A percentile compares a stretch with the other conserved stretches of the same genome.
Evolutionary conservation across 176 grass and related monocot species (phyloP).

Genomic region (Olyra latifolia): DNA sequence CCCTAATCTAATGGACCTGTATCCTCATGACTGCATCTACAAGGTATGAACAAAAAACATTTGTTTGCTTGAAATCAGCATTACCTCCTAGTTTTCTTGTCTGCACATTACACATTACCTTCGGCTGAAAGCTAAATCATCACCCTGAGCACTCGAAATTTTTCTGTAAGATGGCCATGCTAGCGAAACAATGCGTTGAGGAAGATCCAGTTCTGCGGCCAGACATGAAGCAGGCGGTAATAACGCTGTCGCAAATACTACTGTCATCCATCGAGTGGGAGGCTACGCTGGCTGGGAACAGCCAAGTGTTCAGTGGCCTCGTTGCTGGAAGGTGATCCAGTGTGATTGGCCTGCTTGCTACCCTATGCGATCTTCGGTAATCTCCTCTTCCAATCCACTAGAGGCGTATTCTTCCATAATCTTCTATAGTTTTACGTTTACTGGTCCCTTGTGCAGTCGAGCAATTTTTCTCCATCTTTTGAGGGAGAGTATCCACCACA

Average conservation of each 20-base stretch:
- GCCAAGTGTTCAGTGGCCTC: constrained; percentile 96
- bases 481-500: constrained; percentile 21
- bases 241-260: constrained; percentile 91
- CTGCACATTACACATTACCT: constrained; percentile 1
- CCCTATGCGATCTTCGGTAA: constrained; percentile 3
- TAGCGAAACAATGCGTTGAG: constrained; percentile 91
- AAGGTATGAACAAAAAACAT: constrained; percentile 56
- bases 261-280: constrained; percentile 97
- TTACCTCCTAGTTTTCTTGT: constrained; percentile 3
- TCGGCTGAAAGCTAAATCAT: constrained; percentile 8
- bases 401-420: background rate
- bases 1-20: constrained; percentile 74
- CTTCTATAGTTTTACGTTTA: background rate
- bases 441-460: constrained; percentile 40
- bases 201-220: constrained; percentile 92
- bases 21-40: constrained; percentile 84
- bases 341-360: constrained; percentile 1
- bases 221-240: constrained; percentile 98
- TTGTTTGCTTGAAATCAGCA: background rate
- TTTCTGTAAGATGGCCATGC: constrained; percentile 64
- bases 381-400: background rate
- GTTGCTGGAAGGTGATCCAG: constrained; percentile 83
- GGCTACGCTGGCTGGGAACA: constrained; percentile 76
- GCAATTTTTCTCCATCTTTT: background rate
- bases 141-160: background rate